These are phyloP conservation scores for Fonsecaea erecta DNA, from an alignment of 2,329 filamentous ascomycete species.

Conservation along the genomic window DNA sequence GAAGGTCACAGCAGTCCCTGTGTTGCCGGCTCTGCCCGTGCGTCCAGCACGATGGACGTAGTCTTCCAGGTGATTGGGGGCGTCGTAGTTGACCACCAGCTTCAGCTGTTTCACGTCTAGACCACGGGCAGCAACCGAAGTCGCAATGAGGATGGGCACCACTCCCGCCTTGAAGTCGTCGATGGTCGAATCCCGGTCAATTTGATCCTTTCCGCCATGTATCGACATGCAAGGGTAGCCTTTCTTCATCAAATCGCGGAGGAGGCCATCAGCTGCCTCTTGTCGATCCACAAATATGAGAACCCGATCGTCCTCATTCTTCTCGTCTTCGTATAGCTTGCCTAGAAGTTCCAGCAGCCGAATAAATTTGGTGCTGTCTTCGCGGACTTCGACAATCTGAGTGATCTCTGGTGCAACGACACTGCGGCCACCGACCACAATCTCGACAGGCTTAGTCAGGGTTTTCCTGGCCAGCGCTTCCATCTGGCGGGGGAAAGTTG, in stretches of 20 bases:
- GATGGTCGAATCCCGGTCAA: slow-evolving; percentile 90
- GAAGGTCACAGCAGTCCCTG: slow-evolving; percentile 96
- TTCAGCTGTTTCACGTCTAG: slow-evolving; percentile 96
- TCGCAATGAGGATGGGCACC: slow-evolving; percentile 88
- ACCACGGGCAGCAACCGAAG: slow-evolving; percentile 91
- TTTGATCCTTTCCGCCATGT: slow-evolving; percentile 90
- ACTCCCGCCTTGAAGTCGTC: slow-evolving; percentile 91
- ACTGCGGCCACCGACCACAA: slow-evolving; percentile 85
- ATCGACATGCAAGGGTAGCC: slow-evolving; percentile 92
- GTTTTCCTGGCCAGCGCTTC: slow-evolving; percentile 89
- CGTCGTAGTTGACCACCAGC: slow-evolving; percentile 68
- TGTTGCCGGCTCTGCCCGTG: slow-evolving; percentile 80
- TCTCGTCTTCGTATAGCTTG: slow-evolving; percentile 71
- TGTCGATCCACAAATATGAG: slow-evolving; percentile 92
- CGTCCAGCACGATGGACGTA: slow-evolving; percentile 97
- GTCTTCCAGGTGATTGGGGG: slow-evolving; percentile 64
- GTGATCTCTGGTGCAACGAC: slow-evolving; percentile 74
- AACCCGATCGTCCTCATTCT: slow-evolving; percentile 86
- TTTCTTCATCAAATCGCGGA: slow-evolving; percentile 78
- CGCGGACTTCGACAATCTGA: slow-evolving; percentile 85
- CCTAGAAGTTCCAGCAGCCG: slow-evolving; percentile 85
- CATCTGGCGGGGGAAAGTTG: slow-evolving; percentile 93
- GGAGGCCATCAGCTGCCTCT: slow-evolving; percentile 80
- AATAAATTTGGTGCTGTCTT: slow-evolving; percentile 80
- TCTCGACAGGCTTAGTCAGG: slow-evolving; percentile 82